phyloP scores from a whole-genome alignment of 306 rosid genomes.

The Benincasa hispida region DNA sequence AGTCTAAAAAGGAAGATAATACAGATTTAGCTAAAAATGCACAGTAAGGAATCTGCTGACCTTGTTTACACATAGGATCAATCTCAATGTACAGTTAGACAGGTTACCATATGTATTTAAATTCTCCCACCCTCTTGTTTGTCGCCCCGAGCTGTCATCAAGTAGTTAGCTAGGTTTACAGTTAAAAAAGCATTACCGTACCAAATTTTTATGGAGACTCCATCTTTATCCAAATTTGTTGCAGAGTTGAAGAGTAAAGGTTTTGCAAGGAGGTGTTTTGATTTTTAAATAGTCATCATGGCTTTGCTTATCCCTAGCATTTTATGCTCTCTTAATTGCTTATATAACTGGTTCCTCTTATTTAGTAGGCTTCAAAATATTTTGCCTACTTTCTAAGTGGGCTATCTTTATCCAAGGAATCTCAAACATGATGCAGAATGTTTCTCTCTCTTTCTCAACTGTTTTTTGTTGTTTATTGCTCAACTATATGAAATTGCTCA shows the following conservation, averaged over 20 bases:
- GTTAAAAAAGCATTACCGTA: background rate
- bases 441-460: background rate
- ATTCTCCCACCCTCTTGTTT: background rate
- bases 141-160: background rate
- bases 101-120: background rate
- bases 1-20: conserved; percentile 42
- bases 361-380: background rate
- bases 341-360: background rate
- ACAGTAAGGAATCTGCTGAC: background rate
- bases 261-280: background rate
- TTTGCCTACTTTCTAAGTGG: background rate
- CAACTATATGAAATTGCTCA: background rate
- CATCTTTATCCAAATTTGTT: background rate
- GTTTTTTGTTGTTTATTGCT: background rate
- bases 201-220: background rate
- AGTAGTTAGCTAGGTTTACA: background rate
- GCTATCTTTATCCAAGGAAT: background rate
- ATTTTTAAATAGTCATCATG: background rate
- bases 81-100: conserved; percentile 4
- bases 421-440: background rate
- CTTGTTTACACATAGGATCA: background rate
- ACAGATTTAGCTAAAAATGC: conserved; percentile 24
- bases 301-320: background rate
- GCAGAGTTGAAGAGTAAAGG: background rate
- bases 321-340: background rate